These are phyloP conservation scores for Cicer judaicum DNA, from an alignment of 306 rosid species.

Conservation along the genomic window DNA sequence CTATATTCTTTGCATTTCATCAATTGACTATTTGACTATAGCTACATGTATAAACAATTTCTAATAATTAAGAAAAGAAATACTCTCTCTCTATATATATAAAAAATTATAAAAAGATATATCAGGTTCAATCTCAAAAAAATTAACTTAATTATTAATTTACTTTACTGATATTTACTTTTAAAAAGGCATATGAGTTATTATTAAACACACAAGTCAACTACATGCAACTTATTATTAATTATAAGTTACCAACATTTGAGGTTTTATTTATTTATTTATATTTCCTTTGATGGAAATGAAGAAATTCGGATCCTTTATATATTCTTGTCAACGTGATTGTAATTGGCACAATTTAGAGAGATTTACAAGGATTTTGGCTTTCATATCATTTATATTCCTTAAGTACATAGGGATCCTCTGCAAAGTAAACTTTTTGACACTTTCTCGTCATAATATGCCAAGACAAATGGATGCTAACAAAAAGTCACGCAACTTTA, in stretches of 20 bases:
- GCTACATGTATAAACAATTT: not conserved
- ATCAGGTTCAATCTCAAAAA: too few species aligned
- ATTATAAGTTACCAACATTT: slow-evolving; percentile 25
- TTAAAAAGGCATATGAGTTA: too few species aligned
- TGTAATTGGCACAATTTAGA: slow-evolving; percentile 48
- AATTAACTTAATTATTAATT: too few species aligned
- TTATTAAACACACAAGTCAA: slow-evolving; percentile 24
- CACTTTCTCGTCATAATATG: slow-evolving; percentile 56
- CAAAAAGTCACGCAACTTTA: slow-evolving; percentile 51
- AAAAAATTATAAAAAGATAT: too few species aligned
- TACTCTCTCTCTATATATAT: not conserved
- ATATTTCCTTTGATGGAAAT: slow-evolving; percentile 45
- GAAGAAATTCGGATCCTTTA: slow-evolving; percentile 47
- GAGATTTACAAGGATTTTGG: slow-evolving; percentile 54
- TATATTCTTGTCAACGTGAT: slow-evolving; percentile 38
- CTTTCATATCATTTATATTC: slow-evolving; percentile 52
- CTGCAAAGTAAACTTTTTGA: slow-evolving; percentile 55
- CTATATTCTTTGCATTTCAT: slow-evolving; percentile 25
- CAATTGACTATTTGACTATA: slow-evolving; percentile 22
- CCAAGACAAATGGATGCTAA: slow-evolving; percentile 60
- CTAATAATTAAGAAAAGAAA: not conserved
- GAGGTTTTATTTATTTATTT: not conserved
- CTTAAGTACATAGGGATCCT: slow-evolving; percentile 53
- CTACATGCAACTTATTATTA: slow-evolving; percentile 31
- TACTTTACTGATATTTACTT: too few species aligned